A percentile compares a stretch with the other conserved stretches of the same genome.
These are phyloP conservation scores for Pichia sp. DNA, from an alignment of 1,139 yeast genomes.

Conservation along the genomic window DNA sequence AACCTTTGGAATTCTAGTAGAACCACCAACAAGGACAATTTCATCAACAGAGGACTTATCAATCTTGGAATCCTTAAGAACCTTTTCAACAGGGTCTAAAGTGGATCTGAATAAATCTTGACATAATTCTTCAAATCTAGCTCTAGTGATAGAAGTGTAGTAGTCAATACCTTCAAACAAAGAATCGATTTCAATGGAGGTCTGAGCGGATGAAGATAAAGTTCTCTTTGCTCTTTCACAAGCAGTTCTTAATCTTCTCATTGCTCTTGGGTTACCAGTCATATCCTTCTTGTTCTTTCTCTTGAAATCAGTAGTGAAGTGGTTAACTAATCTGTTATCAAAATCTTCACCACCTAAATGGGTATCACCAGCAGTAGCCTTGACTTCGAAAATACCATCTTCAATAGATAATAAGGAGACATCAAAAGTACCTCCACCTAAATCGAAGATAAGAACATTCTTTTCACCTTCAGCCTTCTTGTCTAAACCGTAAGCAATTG, in stretches of 20 bases:
- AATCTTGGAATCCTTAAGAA: constrained; percentile 67
- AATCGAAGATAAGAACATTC: constrained; percentile 81
- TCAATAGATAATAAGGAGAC: constrained; percentile 90
- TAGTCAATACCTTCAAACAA: constrained; percentile 70
- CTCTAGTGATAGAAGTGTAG: constrained; percentile 74
- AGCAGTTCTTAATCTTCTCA: constrained; percentile 83
- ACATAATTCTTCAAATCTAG: constrained; percentile 82
- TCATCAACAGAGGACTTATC: constrained; percentile 75
- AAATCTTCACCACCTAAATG: constrained; percentile 99
- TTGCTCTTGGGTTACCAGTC: constrained; percentile 85
- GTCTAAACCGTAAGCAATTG: constrained; percentile 95
- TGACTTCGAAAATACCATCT: constrained; percentile 97
- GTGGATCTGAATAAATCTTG: constrained; percentile 76
- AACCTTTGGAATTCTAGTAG: constrained; percentile 86
- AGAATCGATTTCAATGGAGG: constrained; percentile 76
- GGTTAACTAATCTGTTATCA: constrained; percentile 89
- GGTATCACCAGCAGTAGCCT: constrained; percentile 99
- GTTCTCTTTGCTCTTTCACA: constrained; percentile 89
- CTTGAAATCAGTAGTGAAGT: constrained; percentile 88
- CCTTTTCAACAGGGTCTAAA: constrained; percentile 76
- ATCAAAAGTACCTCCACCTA: constrained; percentile 98
- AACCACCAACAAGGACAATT: constrained; percentile 83
- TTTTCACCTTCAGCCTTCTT: constrained; percentile 76
- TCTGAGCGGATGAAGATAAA: constrained; percentile 74
- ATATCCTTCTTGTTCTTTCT: constrained; percentile 90